Base-by-base conservation (phyloP, 2,329 filamentous ascomycete genomes). In the Trichoderma koningii region DNA sequence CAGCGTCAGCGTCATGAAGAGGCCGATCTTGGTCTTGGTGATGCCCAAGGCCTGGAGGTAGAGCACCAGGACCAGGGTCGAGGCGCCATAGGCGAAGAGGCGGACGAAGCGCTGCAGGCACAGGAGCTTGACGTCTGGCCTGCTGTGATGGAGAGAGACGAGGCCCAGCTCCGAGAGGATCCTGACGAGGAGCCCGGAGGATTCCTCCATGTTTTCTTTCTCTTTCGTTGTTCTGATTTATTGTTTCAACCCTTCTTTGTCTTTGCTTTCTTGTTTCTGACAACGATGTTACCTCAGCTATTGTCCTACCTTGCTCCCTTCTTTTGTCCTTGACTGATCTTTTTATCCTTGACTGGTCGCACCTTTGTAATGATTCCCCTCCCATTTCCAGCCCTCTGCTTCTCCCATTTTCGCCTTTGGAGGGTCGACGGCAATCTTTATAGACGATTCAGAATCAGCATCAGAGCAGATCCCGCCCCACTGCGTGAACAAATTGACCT, bases 1-100 rank as follows among this genome's bases (percentile, higher is more conserved):
- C 17, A 89, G 75, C 0, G 87, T 89, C 67, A 88, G 72, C 0
- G 85, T 88, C 86, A 89, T 89, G 75, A 89, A 89, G 1, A 88
- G 74, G 3, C 87, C 87, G 66, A 86, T 84, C 38, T 76, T 76
- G 0, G 80, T 77, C 65, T 85, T 79, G 1, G 83, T 80, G 48
- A 83, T 78, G 9, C 75, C 78, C 1, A 88, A 76, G 2, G 76
- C 78, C 15, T 78, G 77, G 7, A 89, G 79, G 67, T 84, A 87
- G 23, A 82, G 77, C 12, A 85, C 86, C 5, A 87, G 79, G 63
- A 87, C 80, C 4, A 88, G 79, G 0, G 82, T 85, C 7, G 83
- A 84, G 6, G 79, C 77, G 60, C 87, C 87, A 70, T 89, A 89
- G 6, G 86, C 87, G 67, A 87, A 85, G 57, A 89, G 81, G 3